Evolutionary conservation across 108 stramenopile species (phyloP), one percentile per base, ranked within the genome.

Genomic region (Cylindrotheca fusiformis): DNA sequence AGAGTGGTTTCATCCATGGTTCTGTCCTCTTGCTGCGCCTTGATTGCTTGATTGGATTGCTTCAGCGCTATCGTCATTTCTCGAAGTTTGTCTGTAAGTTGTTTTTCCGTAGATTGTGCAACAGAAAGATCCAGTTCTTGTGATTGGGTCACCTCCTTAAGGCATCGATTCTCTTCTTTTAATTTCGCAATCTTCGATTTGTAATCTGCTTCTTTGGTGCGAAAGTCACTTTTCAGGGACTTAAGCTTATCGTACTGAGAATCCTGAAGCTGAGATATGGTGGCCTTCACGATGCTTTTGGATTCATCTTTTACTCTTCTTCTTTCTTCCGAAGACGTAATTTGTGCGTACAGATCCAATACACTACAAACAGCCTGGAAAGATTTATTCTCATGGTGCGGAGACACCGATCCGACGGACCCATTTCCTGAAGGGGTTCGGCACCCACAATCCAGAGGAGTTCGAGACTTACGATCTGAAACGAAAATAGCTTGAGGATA

Each of bases 391-490:
- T 50, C 17, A 60, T 51, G 19, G 69, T 68, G 55, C 73, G 60
- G 21, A 2, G 62, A 63, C 14, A 23, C 2, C 3, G 49, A 4
- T 18, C 51, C 29, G 10, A 17, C 12, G 18, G 50, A 56, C 4
- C 18, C 12, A 36, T 28, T 25, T 10, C 28, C 63, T 20, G 46
- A 41, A 25, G 44, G 32, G 14, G 56, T 20, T 46, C 51, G 57
- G 21, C 64, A 19, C n/a, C 73, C 74, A 52, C 72, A 79, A 26
- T 72, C 25, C 33, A 91, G 69, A 26, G 90, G 90, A 17, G 76
- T 82, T 31, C 90, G 69, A 8, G 85, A 87, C 81, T 91, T 91
- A 47, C 90, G 77, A 66, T 91, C 90, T 57, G 79, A 72, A 17
- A 83, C 63, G 50, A 85, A 77, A 31, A 83, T 71, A n/a, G 78